Base-by-base conservation (phyloP, 2,329 filamentous ascomycete genomes). In the Dryadomyces quercivorus region DNA sequence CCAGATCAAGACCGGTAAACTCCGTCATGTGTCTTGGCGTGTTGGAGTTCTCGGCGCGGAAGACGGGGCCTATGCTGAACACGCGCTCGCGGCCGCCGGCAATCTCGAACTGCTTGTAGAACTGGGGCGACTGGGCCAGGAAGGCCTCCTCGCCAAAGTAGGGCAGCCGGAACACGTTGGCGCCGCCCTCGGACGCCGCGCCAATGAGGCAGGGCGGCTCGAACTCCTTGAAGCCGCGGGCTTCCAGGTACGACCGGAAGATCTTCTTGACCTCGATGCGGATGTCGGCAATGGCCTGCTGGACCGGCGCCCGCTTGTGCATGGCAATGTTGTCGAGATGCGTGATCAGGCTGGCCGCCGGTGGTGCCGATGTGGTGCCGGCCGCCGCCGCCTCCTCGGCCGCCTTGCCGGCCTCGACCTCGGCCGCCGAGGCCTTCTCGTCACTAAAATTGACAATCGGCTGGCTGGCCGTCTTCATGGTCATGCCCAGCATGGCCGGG, bases 241-340 rank as follows among this genome's bases (percentile, higher is more conserved):
- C 75, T 57, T 84, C 77, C 61, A 96, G 83, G 68, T 91, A 97
- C 61, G 62, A 63, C 38, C 66, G 64, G 59, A 69, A 70, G 18
- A 70, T 61, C 54, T 68, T 65, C 60, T 74, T 69, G 21, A 71
- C 67, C 45, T 69, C 68, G 57, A 67, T 64, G 22, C 71, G 69
- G 26, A 77, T 70, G 59, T 75, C 71, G 70, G 75, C 73, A 63
- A 92, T 92, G 56, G 91, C 89, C 67, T 94, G 88, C 71, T 93
- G 94, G 58, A 94, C 86, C 58, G 90, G 88, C 1, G 89, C 88
- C 55, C 93, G 85, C 66, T 96, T 86, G 72, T 96, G 91, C 73
- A 98, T 86, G 52, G 88, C 88, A 57, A 88, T 84, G 77, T 97
- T 95, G 75, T 95, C 86, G 51, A 96, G 80, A 61, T 92, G 84